Evolutionary conservation across 2,329 filamentous ascomycete genomes (phyloP).

Genomic region (Xylaria hypoxylon): DNA sequence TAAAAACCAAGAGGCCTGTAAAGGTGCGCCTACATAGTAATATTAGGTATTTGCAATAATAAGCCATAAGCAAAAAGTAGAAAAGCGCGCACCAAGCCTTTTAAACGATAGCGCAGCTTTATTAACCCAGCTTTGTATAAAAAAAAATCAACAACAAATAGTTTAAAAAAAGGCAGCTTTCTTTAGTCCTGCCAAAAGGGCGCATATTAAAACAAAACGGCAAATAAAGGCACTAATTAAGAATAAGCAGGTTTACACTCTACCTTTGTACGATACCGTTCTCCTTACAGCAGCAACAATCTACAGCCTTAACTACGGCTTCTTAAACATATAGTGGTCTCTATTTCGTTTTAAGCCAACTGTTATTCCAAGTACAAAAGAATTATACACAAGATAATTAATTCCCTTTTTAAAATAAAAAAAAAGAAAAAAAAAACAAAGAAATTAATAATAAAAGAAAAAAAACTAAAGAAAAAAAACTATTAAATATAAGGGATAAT

Average conservation of each 20-base stretch:
- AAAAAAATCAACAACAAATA: not conserved
- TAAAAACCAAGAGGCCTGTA: not conserved
- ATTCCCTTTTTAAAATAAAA: not conserved
- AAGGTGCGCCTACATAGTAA: not conserved
- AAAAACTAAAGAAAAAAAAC: too few species aligned
- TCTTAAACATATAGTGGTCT: not conserved
- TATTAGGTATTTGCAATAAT: slow-evolving; percentile 10
- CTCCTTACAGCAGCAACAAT: slow-evolving; percentile 7
- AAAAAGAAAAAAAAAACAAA: not conserved
- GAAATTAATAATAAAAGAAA: not conserved
- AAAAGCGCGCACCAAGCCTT: slow-evolving; percentile 15
- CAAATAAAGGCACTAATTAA: not conserved
- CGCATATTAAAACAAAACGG: not conserved
- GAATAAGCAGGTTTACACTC: not conserved
- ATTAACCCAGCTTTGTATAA: slow-evolving; percentile 19
- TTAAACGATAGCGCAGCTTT: slow-evolving; percentile 18
- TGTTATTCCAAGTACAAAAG: not conserved
- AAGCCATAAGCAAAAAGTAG: slow-evolving; percentile 1
- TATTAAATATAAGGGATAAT: too few species aligned
- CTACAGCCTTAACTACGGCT: too few species aligned
- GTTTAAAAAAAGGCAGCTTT: slow-evolving; percentile 1
- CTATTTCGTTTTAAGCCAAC: not conserved
- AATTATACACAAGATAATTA: not conserved
- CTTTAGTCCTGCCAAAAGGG: slow-evolving; percentile 1
- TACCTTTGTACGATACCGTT: slow-evolving; percentile 10